Conservation (phyloP, 1,284 basidiomycete species). For the Trichosporon sp. region DNA sequence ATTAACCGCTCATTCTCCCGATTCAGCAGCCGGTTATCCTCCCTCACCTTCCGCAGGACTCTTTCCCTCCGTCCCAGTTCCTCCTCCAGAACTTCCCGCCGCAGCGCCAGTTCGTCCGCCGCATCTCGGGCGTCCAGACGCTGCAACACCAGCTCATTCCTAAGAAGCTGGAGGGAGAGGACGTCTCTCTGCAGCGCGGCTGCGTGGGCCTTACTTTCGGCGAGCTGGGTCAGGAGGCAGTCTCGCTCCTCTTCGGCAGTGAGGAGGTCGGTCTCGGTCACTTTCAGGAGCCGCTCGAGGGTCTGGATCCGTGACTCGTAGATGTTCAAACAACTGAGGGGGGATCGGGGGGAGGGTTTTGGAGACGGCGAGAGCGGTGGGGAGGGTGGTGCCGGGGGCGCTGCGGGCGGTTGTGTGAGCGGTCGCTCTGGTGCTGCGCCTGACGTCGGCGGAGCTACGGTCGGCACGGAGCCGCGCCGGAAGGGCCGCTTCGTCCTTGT, state of each 20-base stretch:
- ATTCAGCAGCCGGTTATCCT: neutral
- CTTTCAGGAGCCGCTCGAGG: constrained; percentile 1
- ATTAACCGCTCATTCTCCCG: neutral
- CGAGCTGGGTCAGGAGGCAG: neutral
- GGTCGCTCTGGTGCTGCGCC: neutral
- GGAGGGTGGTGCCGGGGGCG: neutral
- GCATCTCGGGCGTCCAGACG: neutral
- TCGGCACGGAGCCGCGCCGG: neutral
- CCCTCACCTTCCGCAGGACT: neutral
- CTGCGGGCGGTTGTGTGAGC: neutral
- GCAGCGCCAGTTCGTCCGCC: neutral
- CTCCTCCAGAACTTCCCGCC: neutral
- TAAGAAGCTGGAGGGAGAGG: neutral
- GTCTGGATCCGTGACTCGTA: neutral
- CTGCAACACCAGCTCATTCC: neutral
- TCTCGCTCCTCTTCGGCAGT: neutral
- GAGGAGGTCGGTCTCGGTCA: constrained; percentile 1
- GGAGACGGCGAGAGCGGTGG: neutral
- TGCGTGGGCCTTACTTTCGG: neutral
- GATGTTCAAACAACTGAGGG: neutral
- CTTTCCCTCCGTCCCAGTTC: neutral
- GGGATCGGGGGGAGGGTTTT: neutral
- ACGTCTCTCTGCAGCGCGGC: neutral
- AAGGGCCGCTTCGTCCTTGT: neutral
- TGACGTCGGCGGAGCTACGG: neutral